These are phyloP conservation scores for Nakazawaea wickerhamii DNA, from an alignment of 805 yeast genomes.

Conservation along the genomic window DNA sequence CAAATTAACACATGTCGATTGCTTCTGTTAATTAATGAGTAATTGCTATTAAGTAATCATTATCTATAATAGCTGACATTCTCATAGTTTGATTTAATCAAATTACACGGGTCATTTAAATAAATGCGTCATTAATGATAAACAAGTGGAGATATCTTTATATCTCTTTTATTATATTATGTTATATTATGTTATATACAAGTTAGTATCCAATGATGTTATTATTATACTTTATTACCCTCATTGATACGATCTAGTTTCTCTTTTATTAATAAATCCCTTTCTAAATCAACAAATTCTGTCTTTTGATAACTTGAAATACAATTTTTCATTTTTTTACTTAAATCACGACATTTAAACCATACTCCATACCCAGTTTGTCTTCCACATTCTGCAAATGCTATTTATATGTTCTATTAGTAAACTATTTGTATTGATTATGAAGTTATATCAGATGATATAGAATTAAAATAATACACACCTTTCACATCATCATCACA, in stretches of 20 bases:
- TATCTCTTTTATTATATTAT: too few species aligned
- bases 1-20: too few species aligned
- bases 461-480: constrained; percentile 16
- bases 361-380: constrained; percentile 58
- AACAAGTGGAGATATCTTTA: too few species aligned
- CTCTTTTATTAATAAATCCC: constrained; percentile 57
- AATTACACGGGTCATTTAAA: too few species aligned
- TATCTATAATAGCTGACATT: too few species aligned
- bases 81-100: too few species aligned
- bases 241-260: constrained; percentile 40
- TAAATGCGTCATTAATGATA: too few species aligned
- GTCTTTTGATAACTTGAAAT: constrained; percentile 54
- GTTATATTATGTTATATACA: too few species aligned
- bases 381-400: constrained; percentile 63
- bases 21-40: too few species aligned
- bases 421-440: not conserved
- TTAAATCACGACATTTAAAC: constrained; percentile 57
- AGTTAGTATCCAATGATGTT: too few species aligned
- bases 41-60: too few species aligned
- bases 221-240: not conserved
- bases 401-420: constrained; percentile 18
- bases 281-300: constrained; percentile 62
- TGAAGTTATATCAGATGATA: not conserved
- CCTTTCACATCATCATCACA: constrained; percentile 69
- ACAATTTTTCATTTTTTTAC: constrained; percentile 58